Base-by-base conservation (phyloP, 1,139 yeast genomes). In the Yamadazyma membranifaciens region DNA sequence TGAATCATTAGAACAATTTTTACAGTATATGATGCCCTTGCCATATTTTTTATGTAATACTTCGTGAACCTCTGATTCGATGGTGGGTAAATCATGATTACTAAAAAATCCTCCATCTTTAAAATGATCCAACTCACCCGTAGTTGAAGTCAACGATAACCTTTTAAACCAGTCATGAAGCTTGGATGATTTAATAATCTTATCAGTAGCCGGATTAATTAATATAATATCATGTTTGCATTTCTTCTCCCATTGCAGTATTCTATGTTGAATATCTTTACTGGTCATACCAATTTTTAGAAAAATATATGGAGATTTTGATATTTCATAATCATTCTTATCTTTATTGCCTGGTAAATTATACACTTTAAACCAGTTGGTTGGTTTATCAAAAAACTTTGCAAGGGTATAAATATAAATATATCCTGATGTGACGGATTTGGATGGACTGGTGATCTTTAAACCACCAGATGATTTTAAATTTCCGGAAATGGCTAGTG, bases 241-340 rank as follows among this genome's bases (percentile, higher is more conserved):
- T 48, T 78, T 71, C 2, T 52, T 56, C 50, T 71, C 73, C 86
- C 86, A 80, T 51, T 80, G 83, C 36, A 53, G 54, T 24, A 80
- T 51, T 36, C 86, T 55, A 2, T 51, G 52, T 5, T 46, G 45
- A 0, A 80, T 81, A 0, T 64, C 55, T 33, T 70, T 73, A 2
- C 77, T 69, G 0, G 86, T 80, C 67, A 68, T 69, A 0, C 86
- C 86, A 3, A 80, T 71, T 44, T 80, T 80, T 13, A 80, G 57
- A 20, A 80, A 58, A 1, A 75, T 65, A 37, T 65, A 62, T 7
- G 59, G 54, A 17, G 69, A 63, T 32, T 62, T 60, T 33, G 59
- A 62, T 1, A 78, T 63, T 30, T 74, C 58, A 48, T 75, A 73
- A 4, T 60, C 38, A 39, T 60, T 56, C 17, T 49, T 46, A 32